Percentiles rank a stretch among this genome's conserved stretches.
Evolutionary conservation across 2,329 filamentous ascomycete species (phyloP).

Genomic region (Neofusicoccum ribis): DNA sequence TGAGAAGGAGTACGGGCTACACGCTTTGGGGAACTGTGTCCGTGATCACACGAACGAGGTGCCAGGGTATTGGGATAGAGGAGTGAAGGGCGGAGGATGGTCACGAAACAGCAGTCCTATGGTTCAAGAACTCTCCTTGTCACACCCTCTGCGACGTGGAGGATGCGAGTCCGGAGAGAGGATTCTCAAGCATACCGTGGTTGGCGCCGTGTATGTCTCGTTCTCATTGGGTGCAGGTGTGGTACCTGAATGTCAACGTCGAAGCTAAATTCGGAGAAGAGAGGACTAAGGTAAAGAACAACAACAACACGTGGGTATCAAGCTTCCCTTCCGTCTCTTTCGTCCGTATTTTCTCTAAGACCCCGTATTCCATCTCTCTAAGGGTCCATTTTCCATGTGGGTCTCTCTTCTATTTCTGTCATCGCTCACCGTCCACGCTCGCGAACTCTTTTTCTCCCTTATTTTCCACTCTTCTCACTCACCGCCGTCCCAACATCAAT

Average conservation of each 20-base stretch:
- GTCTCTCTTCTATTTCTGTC: not conserved
- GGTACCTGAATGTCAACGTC: not conserved
- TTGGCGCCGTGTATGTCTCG: no score
- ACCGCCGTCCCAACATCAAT: not conserved
- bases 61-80: not conserved
- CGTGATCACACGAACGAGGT: not conserved
- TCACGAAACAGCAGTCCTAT: not conserved
- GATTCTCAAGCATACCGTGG: no score
- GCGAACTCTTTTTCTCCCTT: not conserved
- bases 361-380: not conserved
- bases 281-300: not conserved
- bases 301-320: not conserved
- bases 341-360: not conserved
- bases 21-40: not conserved
- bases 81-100: not conserved
- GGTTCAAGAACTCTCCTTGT: no score
- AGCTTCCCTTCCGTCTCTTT: not conserved
- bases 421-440: no score
- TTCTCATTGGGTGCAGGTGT: no score
- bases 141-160: no score
- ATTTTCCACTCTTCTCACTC: not conserved
- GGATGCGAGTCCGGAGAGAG: no score
- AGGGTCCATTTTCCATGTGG: not conserved
- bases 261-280: not conserved
- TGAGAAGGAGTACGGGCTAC: not conserved